Evolutionary conservation across 495 filamentous ascomycete species (phyloP), one percentile per base, ranked within the genome.

Genomic region (Halenospora varia): DNA sequence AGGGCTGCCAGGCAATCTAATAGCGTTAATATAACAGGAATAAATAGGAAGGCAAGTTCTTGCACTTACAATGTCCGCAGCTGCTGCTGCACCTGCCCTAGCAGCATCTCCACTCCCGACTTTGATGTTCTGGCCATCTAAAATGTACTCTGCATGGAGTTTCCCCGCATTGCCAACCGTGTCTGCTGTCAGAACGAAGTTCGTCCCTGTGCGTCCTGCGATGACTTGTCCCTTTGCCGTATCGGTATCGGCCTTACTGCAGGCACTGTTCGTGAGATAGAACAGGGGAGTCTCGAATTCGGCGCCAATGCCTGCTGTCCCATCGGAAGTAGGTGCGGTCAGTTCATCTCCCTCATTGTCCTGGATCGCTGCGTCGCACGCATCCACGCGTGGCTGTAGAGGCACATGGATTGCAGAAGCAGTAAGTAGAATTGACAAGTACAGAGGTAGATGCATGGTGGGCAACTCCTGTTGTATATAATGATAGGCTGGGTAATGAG

Each of bases 1-100:
- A 64, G 6, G 64, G 64, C 17, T 51, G 41, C 64, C 64, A 66
- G 40, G 22, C 20, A 17, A 52, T 61, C 64, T 66, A 45, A 40
- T 26, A 48, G 50, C 25, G 23, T 50, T 39, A 53, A 40, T 53
- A 10, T 26, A 47, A 24, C 26, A 11, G 22, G 57, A 49, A 1
- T 35, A 35, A 25, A 42, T 17, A 55, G 26, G 11, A 19, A 52
- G 45, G 23, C 35, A 40, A 40, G 35, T 40, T 40, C 35, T 40
- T 40, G 42, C 10, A 52, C 23, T 56, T 47, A 51, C 50, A 26
- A 53, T 29, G 39, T 52, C 54, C 10, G 6, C 26, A 20, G 49
- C 24, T 46, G 25, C 29, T 51, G 55, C 55, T 51, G 55, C 47
- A 44, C 55, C 55, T 18, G 55, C 55, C 3, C 10, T 22, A 10